Evolutionary conservation across 306 rosid genomes (phyloP).

Genomic region (Glycine soja): DNA sequence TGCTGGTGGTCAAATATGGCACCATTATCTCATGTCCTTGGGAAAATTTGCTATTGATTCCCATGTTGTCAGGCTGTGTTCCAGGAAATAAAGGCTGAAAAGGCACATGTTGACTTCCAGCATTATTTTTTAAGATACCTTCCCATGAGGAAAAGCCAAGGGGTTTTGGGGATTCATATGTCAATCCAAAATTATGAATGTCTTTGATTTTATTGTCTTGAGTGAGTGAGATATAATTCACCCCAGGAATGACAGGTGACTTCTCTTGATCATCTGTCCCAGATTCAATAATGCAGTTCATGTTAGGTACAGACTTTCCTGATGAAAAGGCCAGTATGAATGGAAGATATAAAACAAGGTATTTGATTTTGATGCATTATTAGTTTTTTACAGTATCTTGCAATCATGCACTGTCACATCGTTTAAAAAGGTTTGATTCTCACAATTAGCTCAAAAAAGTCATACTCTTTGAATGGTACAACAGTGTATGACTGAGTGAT

Average conservation of each 20-base stretch:
- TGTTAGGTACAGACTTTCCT: constrained; percentile 23
- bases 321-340: constrained; percentile 14
- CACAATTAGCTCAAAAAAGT: neutral
- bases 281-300: constrained; percentile 39
- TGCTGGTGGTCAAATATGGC: constrained; percentile 49
- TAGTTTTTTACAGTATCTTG: neutral
- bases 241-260: constrained; percentile 51
- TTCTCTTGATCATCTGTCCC: constrained; percentile 64
- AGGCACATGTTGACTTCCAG: constrained; percentile 53
- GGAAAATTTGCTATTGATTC: constrained; percentile 53
- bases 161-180: constrained; percentile 54
- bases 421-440: constrained; percentile 8
- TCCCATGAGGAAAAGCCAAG: constrained; percentile 56
- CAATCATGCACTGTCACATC: constrained; percentile 7
- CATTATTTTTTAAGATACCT: constrained; percentile 50
- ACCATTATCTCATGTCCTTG: constrained; percentile 56
- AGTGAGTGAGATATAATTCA: constrained; percentile 53
- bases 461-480: neutral
- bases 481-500: constrained; percentile 20
- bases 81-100: constrained; percentile 60
- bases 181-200: constrained; percentile 47
- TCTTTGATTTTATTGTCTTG: constrained; percentile 54
- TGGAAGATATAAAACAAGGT: constrained; percentile 24
- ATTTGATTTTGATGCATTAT: constrained; percentile 5
- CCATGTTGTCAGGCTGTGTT: constrained; percentile 48